Percentiles rank a stretch among this genome's conserved stretches.
phyloP scores from a whole-genome alignment of 495 filamentous ascomycete genomes.

The Aspergillus ellipticus region DNA sequence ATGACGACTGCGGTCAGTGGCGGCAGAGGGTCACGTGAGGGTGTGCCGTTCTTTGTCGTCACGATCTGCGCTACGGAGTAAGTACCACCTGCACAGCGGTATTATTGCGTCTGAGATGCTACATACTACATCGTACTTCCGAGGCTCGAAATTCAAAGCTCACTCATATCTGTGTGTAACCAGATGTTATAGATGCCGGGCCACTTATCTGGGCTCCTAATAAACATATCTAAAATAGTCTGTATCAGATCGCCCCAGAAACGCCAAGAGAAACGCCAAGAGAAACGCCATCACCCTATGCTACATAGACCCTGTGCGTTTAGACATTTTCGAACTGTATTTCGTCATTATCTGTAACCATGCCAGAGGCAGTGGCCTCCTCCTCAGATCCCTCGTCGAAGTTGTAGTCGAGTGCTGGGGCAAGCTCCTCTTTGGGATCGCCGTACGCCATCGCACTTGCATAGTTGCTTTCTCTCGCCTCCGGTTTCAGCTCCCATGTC shows the following conservation, averaged over 20 bases:
- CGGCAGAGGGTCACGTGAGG: background rate
- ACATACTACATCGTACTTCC: too few species aligned
- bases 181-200: background rate
- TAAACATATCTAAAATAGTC: constrained; percentile 7
- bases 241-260: constrained; percentile 10
- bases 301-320: constrained; percentile 17
- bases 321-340: constrained; percentile 72
- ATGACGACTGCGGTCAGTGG: background rate
- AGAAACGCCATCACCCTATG: constrained; percentile 26
- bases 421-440: constrained; percentile 44
- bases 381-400: constrained; percentile 45
- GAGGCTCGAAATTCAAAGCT: background rate
- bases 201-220: constrained; percentile 4
- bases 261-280: constrained; percentile 20
- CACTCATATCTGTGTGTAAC: background rate
- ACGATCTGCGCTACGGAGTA: too few species aligned
- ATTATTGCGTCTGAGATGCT: too few species aligned
- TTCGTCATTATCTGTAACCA: constrained; percentile 58
- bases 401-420: constrained; percentile 39
- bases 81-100: too few species aligned
- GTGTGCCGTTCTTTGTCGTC: background rate
- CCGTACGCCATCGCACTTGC: constrained; percentile 35
- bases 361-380: constrained; percentile 39
- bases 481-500: constrained; percentile 75
- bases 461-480: constrained; percentile 59